A percentile compares a stretch with the other conserved stretches of the same genome.
Conservation (phyloP, 1,139 yeast genomes). For the Geotrichum macrosporum region DNA sequence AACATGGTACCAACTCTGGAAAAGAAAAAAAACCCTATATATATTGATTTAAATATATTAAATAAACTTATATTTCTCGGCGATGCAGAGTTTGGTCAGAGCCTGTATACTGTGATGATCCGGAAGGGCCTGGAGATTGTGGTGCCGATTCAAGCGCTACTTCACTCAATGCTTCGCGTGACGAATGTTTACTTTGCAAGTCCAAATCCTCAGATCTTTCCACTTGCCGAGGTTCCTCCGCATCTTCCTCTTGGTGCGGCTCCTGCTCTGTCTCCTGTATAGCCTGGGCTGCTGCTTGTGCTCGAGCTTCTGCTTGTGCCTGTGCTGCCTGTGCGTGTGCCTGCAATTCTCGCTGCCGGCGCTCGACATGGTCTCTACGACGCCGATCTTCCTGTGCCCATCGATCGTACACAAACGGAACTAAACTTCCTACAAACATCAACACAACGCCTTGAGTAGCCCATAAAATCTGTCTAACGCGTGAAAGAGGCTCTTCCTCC, state of each 20-base stretch:
- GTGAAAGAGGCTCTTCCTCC: slow-evolving; percentile 2
- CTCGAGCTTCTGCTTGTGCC: too few relatives aligned
- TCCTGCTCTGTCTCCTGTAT: neutral
- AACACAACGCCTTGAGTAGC: slow-evolving; percentile 14
- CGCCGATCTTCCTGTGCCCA: slow-evolving; percentile 29
- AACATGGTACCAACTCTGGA: neutral
- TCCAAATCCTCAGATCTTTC: neutral
- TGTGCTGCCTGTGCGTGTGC: too few relatives aligned
- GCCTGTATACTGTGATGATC: slow-evolving; percentile 10
- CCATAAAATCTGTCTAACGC: slow-evolving; percentile 3
- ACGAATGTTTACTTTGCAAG: neutral
- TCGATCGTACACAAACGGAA: slow-evolving; percentile 29
- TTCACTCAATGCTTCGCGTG: slow-evolving; percentile 10
- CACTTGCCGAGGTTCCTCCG: neutral
- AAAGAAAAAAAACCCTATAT: too few relatives aligned
- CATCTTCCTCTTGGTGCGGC: neutral
- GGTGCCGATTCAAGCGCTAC: slow-evolving; percentile 7
- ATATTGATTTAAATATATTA: too few relatives aligned
- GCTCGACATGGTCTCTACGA: slow-evolving; percentile 24
- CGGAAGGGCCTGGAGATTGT: slow-evolving; percentile 4
- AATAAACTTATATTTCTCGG: slow-evolving; percentile 10
- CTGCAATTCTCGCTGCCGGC: neutral
- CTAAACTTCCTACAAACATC: slow-evolving; percentile 28
- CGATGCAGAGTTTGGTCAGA: slow-evolving; percentile 7
- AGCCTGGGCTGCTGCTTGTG: neutral